These are phyloP conservation scores for Aspergillus tanneri DNA, from an alignment of 2,329 filamentous ascomycete genomes.

Conservation along the genomic window DNA sequence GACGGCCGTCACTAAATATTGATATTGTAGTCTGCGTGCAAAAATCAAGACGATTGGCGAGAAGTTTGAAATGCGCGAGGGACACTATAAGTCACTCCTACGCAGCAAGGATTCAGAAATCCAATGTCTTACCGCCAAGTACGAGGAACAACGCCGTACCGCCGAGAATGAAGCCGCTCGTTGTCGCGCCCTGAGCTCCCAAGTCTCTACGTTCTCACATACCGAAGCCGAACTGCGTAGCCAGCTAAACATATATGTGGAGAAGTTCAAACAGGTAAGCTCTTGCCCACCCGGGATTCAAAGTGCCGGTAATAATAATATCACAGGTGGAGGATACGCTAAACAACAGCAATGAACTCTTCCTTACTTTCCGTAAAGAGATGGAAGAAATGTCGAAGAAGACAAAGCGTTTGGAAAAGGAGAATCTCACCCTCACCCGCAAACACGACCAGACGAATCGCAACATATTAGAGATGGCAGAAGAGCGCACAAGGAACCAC, in stretches of 20 bases:
- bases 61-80: conserved; percentile 91
- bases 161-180: conserved; percentile 78
- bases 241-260: conserved; percentile 96
- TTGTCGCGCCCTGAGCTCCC: conserved; percentile 79
- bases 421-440: conserved; percentile 84
- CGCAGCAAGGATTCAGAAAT: conserved; percentile 95
- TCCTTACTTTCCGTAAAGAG: conserved; percentile 94
- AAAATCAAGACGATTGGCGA: conserved; percentile 92
- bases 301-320: conserved; percentile 46
- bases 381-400: conserved; percentile 99
- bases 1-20: conserved; percentile 16
- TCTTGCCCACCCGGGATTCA: conserved; percentile 20
- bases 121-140: conserved; percentile 82
- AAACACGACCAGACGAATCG: conserved; percentile 92
- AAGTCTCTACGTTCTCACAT: conserved; percentile 93
- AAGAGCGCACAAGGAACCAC: conserved; percentile 77
- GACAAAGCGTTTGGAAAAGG: conserved; percentile 93
- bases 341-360: conserved; percentile 97
- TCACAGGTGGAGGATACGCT: conserved; percentile 93
- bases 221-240: conserved; percentile 91
- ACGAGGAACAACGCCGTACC: conserved; percentile 84
- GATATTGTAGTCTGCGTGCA: conserved; percentile 55
- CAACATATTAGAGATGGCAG: conserved; percentile 96
- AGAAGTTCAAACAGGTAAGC: conserved; percentile 97
- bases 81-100: conserved; percentile 89